Evolutionary conservation across 257 asterid species (phyloP).

Genomic region (Catharanthus roseus): DNA sequence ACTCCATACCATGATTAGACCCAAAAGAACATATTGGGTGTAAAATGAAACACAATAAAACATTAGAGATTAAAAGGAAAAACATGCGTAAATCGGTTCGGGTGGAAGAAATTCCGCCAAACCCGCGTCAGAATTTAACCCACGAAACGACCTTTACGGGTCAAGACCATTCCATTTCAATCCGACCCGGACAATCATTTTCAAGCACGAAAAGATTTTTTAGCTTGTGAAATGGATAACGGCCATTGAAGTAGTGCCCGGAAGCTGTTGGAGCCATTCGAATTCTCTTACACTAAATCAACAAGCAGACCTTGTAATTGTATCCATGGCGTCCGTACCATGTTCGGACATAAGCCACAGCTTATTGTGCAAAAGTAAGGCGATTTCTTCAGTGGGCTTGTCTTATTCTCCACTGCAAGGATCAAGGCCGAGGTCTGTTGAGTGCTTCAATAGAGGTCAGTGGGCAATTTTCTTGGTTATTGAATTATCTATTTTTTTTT

Average conservation of each 20-base stretch:
- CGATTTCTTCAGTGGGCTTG: constrained; percentile 28
- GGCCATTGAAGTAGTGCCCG: background rate
- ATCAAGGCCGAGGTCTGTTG: constrained; percentile 18
- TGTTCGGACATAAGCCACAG: constrained; percentile 25
- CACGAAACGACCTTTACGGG: no score
- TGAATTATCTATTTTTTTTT: background rate
- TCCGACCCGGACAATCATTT: background rate
- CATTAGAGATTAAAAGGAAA: background rate
- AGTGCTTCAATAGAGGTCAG: constrained; percentile 30
- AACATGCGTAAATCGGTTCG: no score
- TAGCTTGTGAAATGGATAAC: background rate
- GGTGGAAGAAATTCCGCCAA: constrained; percentile 3
- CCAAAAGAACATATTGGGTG: background rate
- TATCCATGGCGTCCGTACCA: constrained; percentile 40
- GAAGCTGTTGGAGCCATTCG: constrained; percentile 9
- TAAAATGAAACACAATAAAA: background rate
- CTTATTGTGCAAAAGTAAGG: constrained; percentile 28
- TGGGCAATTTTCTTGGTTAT: background rate
- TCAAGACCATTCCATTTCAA: no score
- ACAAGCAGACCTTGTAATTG: background rate
- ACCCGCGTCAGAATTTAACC: no score
- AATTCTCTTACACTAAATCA: background rate
- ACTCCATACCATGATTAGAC: no score
- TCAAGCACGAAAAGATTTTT: constrained; percentile 4
- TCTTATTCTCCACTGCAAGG: constrained; percentile 32